Percentiles rank a stretch among this genome's conserved stretches.
phyloP scores from a whole-genome alignment of 1,139 yeast genomes.

The Saccharomycopsis hybrid region DNA sequence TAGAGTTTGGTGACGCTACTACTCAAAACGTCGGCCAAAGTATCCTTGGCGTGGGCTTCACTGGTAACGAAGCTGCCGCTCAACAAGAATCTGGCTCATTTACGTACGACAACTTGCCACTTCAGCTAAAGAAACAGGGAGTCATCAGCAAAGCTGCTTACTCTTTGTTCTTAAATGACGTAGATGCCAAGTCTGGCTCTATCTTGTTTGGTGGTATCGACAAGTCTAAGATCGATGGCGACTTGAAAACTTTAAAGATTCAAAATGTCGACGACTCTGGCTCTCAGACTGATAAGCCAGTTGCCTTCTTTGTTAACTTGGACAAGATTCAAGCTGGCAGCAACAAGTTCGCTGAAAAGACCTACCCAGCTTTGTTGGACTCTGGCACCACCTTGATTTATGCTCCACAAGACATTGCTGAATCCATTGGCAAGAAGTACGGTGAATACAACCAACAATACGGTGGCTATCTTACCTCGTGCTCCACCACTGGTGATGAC shows the following conservation, averaged over 20 bases:
- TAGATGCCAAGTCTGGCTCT: slow-evolving; percentile 37
- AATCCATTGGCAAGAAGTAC: slow-evolving; percentile 18
- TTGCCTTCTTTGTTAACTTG: slow-evolving; percentile 19
- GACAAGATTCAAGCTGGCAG: slow-evolving; percentile 7
- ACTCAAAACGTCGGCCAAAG: slow-evolving; percentile 38
- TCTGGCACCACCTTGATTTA: slow-evolving; percentile 30
- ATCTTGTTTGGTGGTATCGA: slow-evolving; percentile 57
- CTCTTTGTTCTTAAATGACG: slow-evolving; percentile 45
- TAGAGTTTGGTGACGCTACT: slow-evolving; percentile 47
- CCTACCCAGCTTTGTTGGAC: slow-evolving; percentile 35
- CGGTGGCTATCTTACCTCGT: slow-evolving; percentile 33
- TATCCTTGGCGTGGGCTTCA: slow-evolving; percentile 50
- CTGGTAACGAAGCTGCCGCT: slow-evolving; percentile 28
- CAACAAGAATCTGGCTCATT: slow-evolving; percentile 21
- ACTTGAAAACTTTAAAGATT: slow-evolving; percentile 27
- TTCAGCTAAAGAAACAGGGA: slow-evolving; percentile 40
- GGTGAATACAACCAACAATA: slow-evolving; percentile 23
- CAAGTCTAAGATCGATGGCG: slow-evolving; percentile 44
- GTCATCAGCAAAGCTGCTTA: slow-evolving; percentile 42
- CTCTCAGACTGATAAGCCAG: slow-evolving; percentile 9
- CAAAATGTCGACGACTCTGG: slow-evolving; percentile 25
- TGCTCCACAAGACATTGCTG: slow-evolving; percentile 19
- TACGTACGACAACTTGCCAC: slow-evolving; percentile 34
- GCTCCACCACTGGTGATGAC: slow-evolving; percentile 27
- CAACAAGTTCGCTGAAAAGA: slow-evolving; percentile 23